Evolutionary conservation across 179 eudicot species (phyloP), one percentile per base, ranked within the genome.

Genomic region (Pouteria campechiana): DNA sequence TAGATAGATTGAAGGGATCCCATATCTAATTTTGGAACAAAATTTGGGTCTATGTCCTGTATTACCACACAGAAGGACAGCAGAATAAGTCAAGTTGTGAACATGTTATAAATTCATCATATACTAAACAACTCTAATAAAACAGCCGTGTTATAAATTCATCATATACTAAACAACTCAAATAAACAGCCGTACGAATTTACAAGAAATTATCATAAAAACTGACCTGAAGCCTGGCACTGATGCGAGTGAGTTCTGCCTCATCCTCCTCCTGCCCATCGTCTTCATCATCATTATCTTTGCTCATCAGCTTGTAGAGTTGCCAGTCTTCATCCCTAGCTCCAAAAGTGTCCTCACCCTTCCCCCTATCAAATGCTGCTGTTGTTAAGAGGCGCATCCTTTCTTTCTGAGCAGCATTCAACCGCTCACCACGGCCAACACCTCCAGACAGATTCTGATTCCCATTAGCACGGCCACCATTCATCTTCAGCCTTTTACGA

Each of bases 341-440:
- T 41, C 96, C 98, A 63, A 90, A 90, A 49, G 87, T 90, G 45
- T 90, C 98, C 74, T 90, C 98, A 19, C 96, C 98, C 61, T 90
- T 90, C 31, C 98, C 98, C 19, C 96, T 58, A 65, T 90, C 98
- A 60, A 82, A 90, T 30, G 96, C 98, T 54, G 98, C 98, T 30
- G 94, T 86, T 40, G 98, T 73, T 58, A 90, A 64, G 27, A 90
- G 82, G 44, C 96, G 90, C 98, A 90, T 90, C 62, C 98, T 86
- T 52, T 90, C 98, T 65, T 76, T 90, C 59, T 90, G 95, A 41
- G 87, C 86, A 46, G 94, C 76, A 75, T 70, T 90, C 56, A 86
- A 65, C 60, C 98, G 76, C 68, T 90, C 96, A 24, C 98, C 98
- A 34, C 98, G 98, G 4, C 98, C 98, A 38, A 86, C 92, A 41